Conservation (phyloP, 208 protist species). For the Crithidia acanthocephali region DNA sequence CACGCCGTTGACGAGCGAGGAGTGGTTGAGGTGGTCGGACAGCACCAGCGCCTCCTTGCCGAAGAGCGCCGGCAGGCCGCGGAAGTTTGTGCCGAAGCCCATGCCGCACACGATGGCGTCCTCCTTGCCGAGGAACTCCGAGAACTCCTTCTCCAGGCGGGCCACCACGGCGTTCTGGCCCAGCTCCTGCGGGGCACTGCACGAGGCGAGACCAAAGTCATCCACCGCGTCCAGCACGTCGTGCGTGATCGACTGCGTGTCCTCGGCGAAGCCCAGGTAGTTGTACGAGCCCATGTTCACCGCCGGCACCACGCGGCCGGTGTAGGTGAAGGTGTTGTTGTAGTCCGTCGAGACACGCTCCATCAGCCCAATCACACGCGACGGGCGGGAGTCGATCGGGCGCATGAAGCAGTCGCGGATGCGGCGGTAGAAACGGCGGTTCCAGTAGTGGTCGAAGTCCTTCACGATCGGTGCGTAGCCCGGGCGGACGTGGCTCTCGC, state of each 20-base stretch:
- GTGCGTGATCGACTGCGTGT: slow-evolving; percentile 82
- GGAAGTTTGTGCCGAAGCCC: slow-evolving; percentile 93
- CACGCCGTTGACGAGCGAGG: slow-evolving; percentile 97
- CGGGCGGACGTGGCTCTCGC: slow-evolving; percentile 29
- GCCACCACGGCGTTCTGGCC: slow-evolving; percentile 60
- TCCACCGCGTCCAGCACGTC: slow-evolving; percentile 84
- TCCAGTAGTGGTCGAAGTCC: slow-evolving; percentile 96
- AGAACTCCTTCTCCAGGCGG: slow-evolving; percentile 92
- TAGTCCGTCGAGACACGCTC: slow-evolving; percentile 89
- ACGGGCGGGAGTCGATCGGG: slow-evolving; percentile 93
- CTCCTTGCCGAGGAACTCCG: slow-evolving; percentile 95
- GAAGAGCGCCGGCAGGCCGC: slow-evolving; percentile 91
- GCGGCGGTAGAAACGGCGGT: slow-evolving; percentile 92
- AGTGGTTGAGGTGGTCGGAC: slow-evolving; percentile 98
- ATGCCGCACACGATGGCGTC: slow-evolving; percentile 95
- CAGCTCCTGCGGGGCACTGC: slow-evolving; percentile 67
- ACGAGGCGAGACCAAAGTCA: slow-evolving; percentile 75
- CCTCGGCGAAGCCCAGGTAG: slow-evolving; percentile 98
- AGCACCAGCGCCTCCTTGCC: slow-evolving; percentile 95
- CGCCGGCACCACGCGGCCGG: slow-evolving; percentile 72
- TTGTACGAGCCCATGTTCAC: slow-evolving; percentile 99
- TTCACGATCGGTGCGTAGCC: slow-evolving; percentile 96
- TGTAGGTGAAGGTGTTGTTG: slow-evolving; percentile 88
- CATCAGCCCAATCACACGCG: slow-evolving; percentile 93
- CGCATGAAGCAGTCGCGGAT: slow-evolving; percentile 92